These are phyloP conservation scores for Rhizopogon vesiculosus DNA, from an alignment of 768 basidiomycete genomes.

Conservation along the genomic window DNA sequence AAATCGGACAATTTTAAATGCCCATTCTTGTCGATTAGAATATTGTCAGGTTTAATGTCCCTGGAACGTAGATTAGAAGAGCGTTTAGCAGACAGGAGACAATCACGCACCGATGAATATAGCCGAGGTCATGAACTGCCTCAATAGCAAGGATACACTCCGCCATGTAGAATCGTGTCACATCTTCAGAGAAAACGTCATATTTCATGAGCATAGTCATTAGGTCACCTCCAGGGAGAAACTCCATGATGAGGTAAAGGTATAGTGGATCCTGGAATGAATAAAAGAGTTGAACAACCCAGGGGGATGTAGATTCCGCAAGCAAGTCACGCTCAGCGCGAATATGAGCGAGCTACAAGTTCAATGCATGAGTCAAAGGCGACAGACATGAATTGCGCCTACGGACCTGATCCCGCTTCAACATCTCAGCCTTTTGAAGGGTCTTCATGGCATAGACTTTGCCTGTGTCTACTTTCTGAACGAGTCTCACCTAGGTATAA, in stretches of 20 bases:
- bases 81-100: background rate
- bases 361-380: slow-evolving; percentile 3
- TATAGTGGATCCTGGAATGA: slow-evolving; percentile 97
- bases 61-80: slow-evolving; percentile 34
- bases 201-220: slow-evolving; percentile 99
- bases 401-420: slow-evolving; percentile 95
- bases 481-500: slow-evolving; percentile 71
- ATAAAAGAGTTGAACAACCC: slow-evolving; percentile 98
- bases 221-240: slow-evolving; percentile 88
- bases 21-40: slow-evolving; percentile 94
- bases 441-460: slow-evolving; percentile 99
- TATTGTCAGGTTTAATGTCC: slow-evolving; percentile 99
- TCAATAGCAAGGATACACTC: slow-evolving; percentile 98
- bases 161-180: slow-evolving; percentile 98
- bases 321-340: slow-evolving; percentile 95
- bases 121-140: slow-evolving; percentile 97
- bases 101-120: slow-evolving; percentile 84
- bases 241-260: slow-evolving; percentile 97
- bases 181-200: slow-evolving; percentile 97
- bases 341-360: slow-evolving; percentile 84
- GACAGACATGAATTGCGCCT: background rate
- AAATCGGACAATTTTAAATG: slow-evolving; percentile 99
- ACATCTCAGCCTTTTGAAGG: slow-evolving; percentile 96
- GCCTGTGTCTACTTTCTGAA: slow-evolving; percentile 95
- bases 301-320: slow-evolving; percentile 93